Conservation (phyloP, 257 asterid genomes). For the Gynochthodes officinalis region DNA sequence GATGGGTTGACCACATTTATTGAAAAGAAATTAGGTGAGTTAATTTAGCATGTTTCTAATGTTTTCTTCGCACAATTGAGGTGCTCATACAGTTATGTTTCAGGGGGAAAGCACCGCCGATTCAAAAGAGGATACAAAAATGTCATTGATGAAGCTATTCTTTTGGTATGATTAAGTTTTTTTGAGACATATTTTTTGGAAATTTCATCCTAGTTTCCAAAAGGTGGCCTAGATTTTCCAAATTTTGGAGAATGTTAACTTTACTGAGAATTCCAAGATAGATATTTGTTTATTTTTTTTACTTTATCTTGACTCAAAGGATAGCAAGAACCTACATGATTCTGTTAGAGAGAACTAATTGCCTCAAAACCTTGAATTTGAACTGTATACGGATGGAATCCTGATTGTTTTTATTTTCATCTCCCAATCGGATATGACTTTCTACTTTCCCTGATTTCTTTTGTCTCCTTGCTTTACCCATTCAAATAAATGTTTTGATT, state of each 20-base stretch:
- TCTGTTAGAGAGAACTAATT: neutral
- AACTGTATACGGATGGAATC: neutral
- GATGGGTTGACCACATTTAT: slow-evolving; percentile 94
- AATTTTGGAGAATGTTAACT: neutral
- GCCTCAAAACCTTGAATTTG: too few relatives aligned
- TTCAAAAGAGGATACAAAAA: slow-evolving; percentile 99
- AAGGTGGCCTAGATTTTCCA: neutral
- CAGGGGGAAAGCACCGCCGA: slow-evolving; percentile 96
- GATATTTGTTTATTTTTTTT: neutral
- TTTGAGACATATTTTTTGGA: neutral
- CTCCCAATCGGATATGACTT: neutral
- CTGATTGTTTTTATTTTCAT: neutral
- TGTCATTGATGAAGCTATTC: slow-evolving; percentile 98
- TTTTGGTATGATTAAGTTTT: slow-evolving; percentile 52
- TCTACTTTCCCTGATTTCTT: neutral
- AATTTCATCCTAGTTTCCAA: neutral
- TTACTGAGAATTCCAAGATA: neutral
- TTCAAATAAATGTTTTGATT: neutral
- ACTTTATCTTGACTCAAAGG: slow-evolving; percentile 2
- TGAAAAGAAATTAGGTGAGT: slow-evolving; percentile 87
- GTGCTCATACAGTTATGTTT: slow-evolving; percentile 20
- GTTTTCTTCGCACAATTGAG: slow-evolving; percentile 17
- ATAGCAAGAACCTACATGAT: neutral
- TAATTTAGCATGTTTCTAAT: slow-evolving; percentile 4
- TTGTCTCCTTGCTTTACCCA: neutral